These are phyloP conservation scores for Micractinium conductrix DNA, from an alignment of 139 green algal species.

Conservation along the genomic window DNA sequence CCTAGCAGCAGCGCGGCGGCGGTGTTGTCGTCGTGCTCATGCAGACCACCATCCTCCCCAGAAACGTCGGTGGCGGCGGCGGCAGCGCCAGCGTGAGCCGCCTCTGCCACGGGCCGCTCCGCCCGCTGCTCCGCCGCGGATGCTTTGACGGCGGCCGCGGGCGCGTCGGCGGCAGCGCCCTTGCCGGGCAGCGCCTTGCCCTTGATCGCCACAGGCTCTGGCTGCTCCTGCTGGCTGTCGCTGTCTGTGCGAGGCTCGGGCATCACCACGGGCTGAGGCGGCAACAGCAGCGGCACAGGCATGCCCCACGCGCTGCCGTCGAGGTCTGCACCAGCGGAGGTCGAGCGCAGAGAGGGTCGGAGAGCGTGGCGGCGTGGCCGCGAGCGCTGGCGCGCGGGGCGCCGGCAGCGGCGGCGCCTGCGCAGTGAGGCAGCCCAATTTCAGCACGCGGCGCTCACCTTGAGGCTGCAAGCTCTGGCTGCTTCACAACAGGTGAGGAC, in stretches of 20 bases:
- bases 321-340: no score
- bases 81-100: background rate
- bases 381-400: background rate
- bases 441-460: no score
- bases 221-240: conserved; percentile 22
- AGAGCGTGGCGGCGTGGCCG: background rate
- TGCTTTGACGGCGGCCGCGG: background rate
- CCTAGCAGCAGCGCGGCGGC: conserved; percentile 46
- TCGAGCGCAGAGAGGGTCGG: background rate
- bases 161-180: background rate
- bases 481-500: no score
- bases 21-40: conserved; percentile 31
- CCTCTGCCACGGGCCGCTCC: background rate
- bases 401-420: no score
- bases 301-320: conserved; percentile 9
- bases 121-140: background rate
- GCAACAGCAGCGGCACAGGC: conserved; percentile 27
- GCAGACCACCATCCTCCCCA: no score
- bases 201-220: background rate
- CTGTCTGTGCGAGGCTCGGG: background rate
- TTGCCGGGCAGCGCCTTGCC: background rate
- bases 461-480: no score
- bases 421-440: no score
- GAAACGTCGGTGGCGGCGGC: background rate
- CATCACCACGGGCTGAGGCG: conserved; percentile 6